Conservation (phyloP, 257 asterid species). For the Nicotiana obtusifolia region DNA sequence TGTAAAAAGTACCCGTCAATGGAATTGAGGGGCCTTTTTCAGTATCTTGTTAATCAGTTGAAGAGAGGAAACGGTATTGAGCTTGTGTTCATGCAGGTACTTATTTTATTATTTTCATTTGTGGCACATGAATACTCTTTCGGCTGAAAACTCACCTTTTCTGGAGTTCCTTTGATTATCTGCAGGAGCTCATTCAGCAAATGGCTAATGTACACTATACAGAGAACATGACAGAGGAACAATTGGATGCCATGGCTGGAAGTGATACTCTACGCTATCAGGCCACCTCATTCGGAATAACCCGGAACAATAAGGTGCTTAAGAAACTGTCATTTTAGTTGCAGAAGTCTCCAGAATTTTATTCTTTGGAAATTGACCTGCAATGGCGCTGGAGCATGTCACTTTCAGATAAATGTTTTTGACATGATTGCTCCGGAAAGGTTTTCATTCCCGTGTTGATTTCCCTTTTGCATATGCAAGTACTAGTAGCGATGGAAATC, state of each 20-base stretch:
- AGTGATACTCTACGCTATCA: conserved; percentile 98
- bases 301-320: conserved; percentile 85
- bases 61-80: conserved; percentile 96
- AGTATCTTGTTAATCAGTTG: conserved; percentile 94
- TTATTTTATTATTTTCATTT: conserved; percentile 10
- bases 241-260: conserved; percentile 98
- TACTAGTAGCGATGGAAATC: background rate
- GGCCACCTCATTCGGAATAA: conserved; percentile 91
- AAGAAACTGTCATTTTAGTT: background rate
- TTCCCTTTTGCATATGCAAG: background rate
- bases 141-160: conserved; percentile 1
- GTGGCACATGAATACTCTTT: conserved; percentile 10
- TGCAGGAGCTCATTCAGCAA: conserved; percentile 95
- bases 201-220: conserved; percentile 99
- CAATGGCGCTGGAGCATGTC: background rate
- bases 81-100: conserved; percentile 92
- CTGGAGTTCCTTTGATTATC: conserved; percentile 23
- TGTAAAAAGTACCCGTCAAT: conserved; percentile 98
- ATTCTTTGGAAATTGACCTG: background rate
- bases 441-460: background rate
- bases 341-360: background rate
- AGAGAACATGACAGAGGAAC: conserved; percentile 99
- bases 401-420: background rate
- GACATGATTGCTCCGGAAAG: background rate
- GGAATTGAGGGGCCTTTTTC: conserved; percentile 99